Evolutionary conservation across 495 filamentous ascomycete genomes (phyloP).

Genomic region (Lepraria neglecta): DNA sequence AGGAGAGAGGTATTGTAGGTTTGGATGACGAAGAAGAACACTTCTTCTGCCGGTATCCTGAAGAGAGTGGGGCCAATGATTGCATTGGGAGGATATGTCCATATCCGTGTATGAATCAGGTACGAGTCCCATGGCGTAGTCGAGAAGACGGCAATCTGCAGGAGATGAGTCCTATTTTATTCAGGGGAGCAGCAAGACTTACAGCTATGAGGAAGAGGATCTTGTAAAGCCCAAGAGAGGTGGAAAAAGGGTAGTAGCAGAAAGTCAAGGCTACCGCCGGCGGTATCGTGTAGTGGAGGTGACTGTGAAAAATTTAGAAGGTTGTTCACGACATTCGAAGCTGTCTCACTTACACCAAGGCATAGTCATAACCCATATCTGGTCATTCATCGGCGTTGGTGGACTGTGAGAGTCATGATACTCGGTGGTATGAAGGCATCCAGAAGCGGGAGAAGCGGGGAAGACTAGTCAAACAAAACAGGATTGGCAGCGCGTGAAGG

Average conservation of each 20-base stretch:
- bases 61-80: slow-evolving; percentile 53
- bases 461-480: slow-evolving; percentile 1
- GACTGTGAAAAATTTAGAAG: slow-evolving; percentile 37
- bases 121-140: slow-evolving; percentile 70
- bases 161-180: not conserved
- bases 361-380: slow-evolving; percentile 61
- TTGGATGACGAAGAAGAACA: slow-evolving; percentile 72
- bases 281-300: slow-evolving; percentile 63
- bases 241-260: slow-evolving; percentile 52
- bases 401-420: slow-evolving; percentile 14
- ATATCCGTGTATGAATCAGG: slow-evolving; percentile 54
- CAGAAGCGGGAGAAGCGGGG: slow-evolving; percentile 24
- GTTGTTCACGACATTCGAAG: not conserved
- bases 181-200: slow-evolving; percentile 5
- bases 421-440: slow-evolving; percentile 5
- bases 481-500: not conserved
- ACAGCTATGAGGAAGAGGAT: slow-evolving; percentile 47
- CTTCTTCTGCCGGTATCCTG: slow-evolving; percentile 56
- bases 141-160: slow-evolving; percentile 49
- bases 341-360: slow-evolving; percentile 50
- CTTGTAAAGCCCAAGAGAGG: slow-evolving; percentile 52
- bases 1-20: slow-evolving; percentile 62
- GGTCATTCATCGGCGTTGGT: slow-evolving; percentile 8
- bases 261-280: slow-evolving; percentile 50
- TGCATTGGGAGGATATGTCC: slow-evolving; percentile 59